Percentiles rank a stretch among this genome's conserved stretches.
These are phyloP conservation scores for Hypocreales sp. DNA, from an alignment of 2,329 filamentous ascomycete species.

Conservation along the genomic window DNA sequence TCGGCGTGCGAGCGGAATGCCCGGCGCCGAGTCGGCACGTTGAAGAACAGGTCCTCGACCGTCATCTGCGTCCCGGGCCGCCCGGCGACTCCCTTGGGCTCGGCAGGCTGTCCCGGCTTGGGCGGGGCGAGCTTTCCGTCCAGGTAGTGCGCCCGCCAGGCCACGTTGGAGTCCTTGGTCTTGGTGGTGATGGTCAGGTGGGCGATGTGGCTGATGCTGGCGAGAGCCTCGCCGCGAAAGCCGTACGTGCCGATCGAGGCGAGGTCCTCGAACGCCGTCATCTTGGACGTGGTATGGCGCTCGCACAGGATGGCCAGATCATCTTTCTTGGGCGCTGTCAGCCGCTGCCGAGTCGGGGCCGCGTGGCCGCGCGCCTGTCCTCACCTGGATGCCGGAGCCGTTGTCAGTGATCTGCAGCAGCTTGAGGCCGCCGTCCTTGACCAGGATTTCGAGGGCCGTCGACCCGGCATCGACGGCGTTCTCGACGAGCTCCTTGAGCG, in stretches of 20 bases:
- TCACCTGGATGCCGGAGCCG: slow-evolving; percentile 86
- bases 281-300: slow-evolving; percentile 90
- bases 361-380: slow-evolving; percentile 9
- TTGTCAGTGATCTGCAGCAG: slow-evolving; percentile 95
- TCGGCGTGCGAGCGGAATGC: slow-evolving; percentile 87
- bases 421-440: slow-evolving; percentile 92
- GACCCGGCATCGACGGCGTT: slow-evolving; percentile 97
- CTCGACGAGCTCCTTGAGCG: slow-evolving; percentile 90
- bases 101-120: slow-evolving; percentile 75
- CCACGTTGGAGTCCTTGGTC: slow-evolving; percentile 73
- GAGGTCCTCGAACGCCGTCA: slow-evolving; percentile 86
- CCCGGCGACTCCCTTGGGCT: slow-evolving; percentile 79
- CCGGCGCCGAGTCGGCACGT: slow-evolving; percentile 71
- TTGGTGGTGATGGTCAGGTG: slow-evolving; percentile 92
- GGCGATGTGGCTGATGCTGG: slow-evolving; percentile 96
- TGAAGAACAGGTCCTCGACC: slow-evolving; percentile 95
- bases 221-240: slow-evolving; percentile 91
- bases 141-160: slow-evolving; percentile 80
- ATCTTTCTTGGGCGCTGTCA: slow-evolving; percentile 48
- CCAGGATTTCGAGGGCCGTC: slow-evolving; percentile 75
- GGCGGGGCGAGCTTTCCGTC: slow-evolving; percentile 66
- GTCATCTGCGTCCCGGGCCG: slow-evolving; percentile 87
- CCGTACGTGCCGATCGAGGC: slow-evolving; percentile 86
- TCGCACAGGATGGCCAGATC: slow-evolving; percentile 87
- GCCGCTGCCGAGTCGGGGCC: not conserved